Evolutionary conservation across 2,329 filamentous ascomycete genomes (phyloP), one percentile per base, ranked within the genome.

Genomic region (Trichoderma simmonsii): DNA sequence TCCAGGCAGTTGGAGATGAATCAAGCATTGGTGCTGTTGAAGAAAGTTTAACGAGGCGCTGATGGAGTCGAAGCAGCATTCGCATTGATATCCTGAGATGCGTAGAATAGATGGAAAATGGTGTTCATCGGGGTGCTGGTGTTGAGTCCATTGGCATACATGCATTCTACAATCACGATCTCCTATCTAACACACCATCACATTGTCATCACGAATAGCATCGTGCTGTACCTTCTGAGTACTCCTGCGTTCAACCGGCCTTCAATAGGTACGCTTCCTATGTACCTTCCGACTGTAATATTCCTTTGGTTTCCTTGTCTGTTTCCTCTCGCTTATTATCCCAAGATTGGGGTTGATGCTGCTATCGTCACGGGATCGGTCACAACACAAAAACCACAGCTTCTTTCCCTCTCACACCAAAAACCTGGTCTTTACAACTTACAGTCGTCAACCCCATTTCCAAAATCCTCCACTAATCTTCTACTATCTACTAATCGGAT

Each of bases 111-210:
- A 36, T 36, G 4, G 34, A 36, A 5, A 36, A 21, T 11, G 36
- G 6, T 2, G 1, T 18, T 43, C 36, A 43, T 18, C 6, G 15
- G 15, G 15, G n/a, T 43, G 7, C 3, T n/a, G 39, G 15, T 43
- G 36, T 4, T 43, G 36, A 43, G 36, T 43, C 7, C 39, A 4
- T 43, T 43, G 7, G 15, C 39, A 43, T 43, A n/a, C 39, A 43
- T 9, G 3, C 18, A 9, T 43, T 43, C 15, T n/a, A n/a, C 39
- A 43, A 43, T 43, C 15, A 43, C 39, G n/a, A 1, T n/a, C 39
- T 43, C 4, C 1, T 9, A 43, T 43, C 0, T 1, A 18, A 4
- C 2, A 43, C 0, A 43, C 0, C 39, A 9, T 43, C 15, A n/a
- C 39, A 43, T 43, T n/a, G 39, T 9, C 15, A 43, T 43, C 39